Conservation (phyloP, 2,329 filamentous ascomycete species). For the Paecilomyces variotii region DNA sequence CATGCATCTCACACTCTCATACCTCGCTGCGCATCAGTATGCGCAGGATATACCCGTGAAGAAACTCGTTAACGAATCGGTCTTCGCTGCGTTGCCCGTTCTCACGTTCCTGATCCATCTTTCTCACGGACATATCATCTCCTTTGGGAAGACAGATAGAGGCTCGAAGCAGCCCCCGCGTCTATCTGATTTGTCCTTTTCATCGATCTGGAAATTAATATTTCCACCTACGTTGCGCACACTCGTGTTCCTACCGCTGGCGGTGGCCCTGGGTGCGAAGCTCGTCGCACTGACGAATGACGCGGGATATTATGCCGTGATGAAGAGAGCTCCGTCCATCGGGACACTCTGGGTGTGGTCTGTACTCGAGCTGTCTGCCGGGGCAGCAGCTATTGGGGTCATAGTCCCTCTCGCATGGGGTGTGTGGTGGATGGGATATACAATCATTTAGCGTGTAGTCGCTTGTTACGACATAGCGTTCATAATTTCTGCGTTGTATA, state of each 20-base stretch:
- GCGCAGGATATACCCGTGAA: slow-evolving; percentile 28
- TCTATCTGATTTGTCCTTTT: slow-evolving; percentile 14
- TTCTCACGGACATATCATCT: slow-evolving; percentile 37
- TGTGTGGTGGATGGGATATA: slow-evolving; percentile 47
- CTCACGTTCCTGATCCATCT: slow-evolving; percentile 38
- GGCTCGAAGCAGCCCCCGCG: slow-evolving; percentile 6
- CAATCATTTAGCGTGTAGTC: slow-evolving; percentile 21
- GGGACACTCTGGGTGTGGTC: slow-evolving; percentile 92
- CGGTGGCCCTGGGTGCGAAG: slow-evolving; percentile 57
- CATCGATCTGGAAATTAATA: not conserved
- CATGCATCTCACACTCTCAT: slow-evolving; percentile 38
- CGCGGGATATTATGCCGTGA: slow-evolving; percentile 73
- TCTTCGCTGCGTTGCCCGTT: slow-evolving; percentile 33
- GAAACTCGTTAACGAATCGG: slow-evolving; percentile 26
- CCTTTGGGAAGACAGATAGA: slow-evolving; percentile 13
- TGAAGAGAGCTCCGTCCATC: slow-evolving; percentile 85
- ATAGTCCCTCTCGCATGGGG: slow-evolving; percentile 44
- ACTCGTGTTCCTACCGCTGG: slow-evolving; percentile 24
- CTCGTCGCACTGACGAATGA: slow-evolving; percentile 74
- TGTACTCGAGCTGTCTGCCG: slow-evolving; percentile 73
- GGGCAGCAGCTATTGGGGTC: slow-evolving; percentile 53
- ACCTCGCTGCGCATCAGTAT: slow-evolving; percentile 41
- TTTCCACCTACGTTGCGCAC: slow-evolving; percentile 20
- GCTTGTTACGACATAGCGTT: not conserved
- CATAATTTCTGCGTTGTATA: not conserved